phyloP scores from a whole-genome alignment of 192 early-diverging fungal species.

The Coemansia sp. region DNA sequence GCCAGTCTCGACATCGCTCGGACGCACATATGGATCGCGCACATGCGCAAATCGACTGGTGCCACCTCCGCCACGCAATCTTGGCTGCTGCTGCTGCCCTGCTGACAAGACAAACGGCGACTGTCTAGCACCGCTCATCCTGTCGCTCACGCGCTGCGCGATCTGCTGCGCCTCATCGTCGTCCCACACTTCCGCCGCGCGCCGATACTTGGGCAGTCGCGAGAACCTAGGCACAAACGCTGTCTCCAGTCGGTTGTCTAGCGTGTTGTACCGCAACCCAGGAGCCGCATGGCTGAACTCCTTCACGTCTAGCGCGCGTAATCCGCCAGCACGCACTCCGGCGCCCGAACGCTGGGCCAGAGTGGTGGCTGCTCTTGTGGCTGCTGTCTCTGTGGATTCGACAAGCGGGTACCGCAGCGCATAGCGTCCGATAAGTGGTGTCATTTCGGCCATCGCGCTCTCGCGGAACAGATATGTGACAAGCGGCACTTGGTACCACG shows the following conservation, averaged over 20 bases:
- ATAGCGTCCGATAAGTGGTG: conserved; percentile 41
- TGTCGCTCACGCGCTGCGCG: conserved; percentile 27
- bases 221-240: conserved; percentile 43
- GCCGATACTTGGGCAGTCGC: conserved; percentile 39
- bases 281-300: conserved; percentile 41
- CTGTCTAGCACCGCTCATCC: conserved; percentile 3
- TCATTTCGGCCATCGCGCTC: conserved; percentile 9
- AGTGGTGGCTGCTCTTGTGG: conserved; percentile 3
- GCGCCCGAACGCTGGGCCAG: conserved; percentile 5
- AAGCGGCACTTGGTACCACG: conserved; percentile 33
- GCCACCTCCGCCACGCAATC: conserved; percentile 18
- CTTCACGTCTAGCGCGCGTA: conserved; percentile 28
- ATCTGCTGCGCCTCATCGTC: conserved; percentile 47
- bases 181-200: conserved; percentile 53
- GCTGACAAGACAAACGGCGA: background rate
- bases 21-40: conserved; percentile 4
- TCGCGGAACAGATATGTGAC: conserved; percentile 29
- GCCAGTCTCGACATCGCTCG: conserved; percentile 27
- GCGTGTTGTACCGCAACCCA: conserved; percentile 16
- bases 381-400: conserved; percentile 34
- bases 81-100: conserved; percentile 16
- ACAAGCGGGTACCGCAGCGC: conserved; percentile 46
- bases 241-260: conserved; percentile 43
- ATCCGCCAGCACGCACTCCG: conserved; percentile 18
- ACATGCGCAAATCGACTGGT: conserved; percentile 7